A percentile compares a stretch with the other conserved stretches of the same genome.
Conservation (phyloP, 1,284 basidiomycete species). For the Sutorius eximius region DNA sequence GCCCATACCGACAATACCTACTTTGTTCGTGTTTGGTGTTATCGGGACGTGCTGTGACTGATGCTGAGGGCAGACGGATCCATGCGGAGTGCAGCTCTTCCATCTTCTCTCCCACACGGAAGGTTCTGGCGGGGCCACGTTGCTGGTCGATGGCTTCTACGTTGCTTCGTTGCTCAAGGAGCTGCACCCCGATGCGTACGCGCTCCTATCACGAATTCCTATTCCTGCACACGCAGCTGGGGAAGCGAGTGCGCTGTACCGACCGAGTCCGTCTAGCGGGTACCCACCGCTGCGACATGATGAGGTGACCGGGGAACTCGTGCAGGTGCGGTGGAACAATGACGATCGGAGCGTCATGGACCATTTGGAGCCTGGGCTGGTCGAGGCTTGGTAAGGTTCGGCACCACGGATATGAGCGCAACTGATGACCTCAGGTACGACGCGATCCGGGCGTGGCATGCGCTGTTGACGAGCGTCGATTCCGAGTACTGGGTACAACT, state of each 20-base stretch:
- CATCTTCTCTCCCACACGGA: conserved; percentile 87
- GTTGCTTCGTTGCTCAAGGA: conserved; percentile 79
- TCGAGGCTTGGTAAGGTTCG: conserved; percentile 68
- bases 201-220: conserved; percentile 65
- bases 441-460: conserved; percentile 80
- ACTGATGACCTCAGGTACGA: conserved; percentile 61
- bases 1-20: conserved; percentile 98
- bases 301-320: conserved; percentile 56
- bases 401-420: not conserved
- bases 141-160: conserved; percentile 95
- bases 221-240: conserved; percentile 90
- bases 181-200: conserved; percentile 73
- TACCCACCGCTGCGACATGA: conserved; percentile 77
- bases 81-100: conserved; percentile 92
- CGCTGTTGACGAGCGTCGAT: conserved; percentile 72
- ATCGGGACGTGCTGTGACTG: conserved; percentile 8
- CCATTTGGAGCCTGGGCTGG: conserved; percentile 53
- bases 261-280: conserved; percentile 56
- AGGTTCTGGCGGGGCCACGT: conserved; percentile 81
- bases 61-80: conserved; percentile 68
- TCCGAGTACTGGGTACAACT: conserved; percentile 93
- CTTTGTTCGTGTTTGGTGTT: conserved; percentile 53
- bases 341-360: conserved; percentile 86
- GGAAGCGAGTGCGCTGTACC: conserved; percentile 63
- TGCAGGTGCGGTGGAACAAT: conserved; percentile 91